A percentile compares a stretch with the other conserved stretches of the same genome.
These are phyloP conservation scores for Geranium brycei DNA, from an alignment of 345 rosid genomes.

Conservation along the genomic window DNA sequence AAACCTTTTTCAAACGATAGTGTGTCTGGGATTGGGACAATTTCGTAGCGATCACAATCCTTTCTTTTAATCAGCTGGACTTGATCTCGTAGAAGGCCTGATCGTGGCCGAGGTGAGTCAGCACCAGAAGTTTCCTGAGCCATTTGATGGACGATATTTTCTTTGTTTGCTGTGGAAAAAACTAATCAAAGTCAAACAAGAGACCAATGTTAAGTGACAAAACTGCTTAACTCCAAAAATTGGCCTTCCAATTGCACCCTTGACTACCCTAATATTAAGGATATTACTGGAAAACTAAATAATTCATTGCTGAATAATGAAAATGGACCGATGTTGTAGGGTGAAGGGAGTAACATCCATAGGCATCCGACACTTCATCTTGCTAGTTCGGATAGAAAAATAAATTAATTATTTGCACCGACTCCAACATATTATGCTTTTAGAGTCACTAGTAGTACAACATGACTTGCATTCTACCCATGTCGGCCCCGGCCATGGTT, in stretches of 20 bases:
- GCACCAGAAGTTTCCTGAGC: slow-evolving; percentile 41
- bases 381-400: too few relatives aligned
- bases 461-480: too few relatives aligned
- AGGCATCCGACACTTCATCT: too few relatives aligned
- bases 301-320: too few relatives aligned
- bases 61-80: slow-evolving; percentile 63
- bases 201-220: background rate
- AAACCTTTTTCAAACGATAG: slow-evolving; percentile 92
- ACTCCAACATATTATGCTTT: background rate
- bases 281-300: too few relatives aligned
- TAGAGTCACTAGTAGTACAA: too few relatives aligned
- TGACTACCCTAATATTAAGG: background rate
- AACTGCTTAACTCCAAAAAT: background rate
- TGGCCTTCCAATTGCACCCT: too few relatives aligned
- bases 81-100: slow-evolving; percentile 80
- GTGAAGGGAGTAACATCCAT: too few relatives aligned
- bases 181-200: background rate
- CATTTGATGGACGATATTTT: slow-evolving; percentile 22
- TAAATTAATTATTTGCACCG: too few relatives aligned
- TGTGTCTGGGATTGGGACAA: slow-evolving; percentile 60
- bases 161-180: background rate
- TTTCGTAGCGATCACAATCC: slow-evolving; percentile 67
- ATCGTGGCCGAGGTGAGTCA: slow-evolving; percentile 70
- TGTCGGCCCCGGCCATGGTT: too few relatives aligned
- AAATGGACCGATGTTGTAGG: too few relatives aligned